Base-by-base conservation (phyloP, 2,329 filamentous ascomycete genomes). In the Colletotrichum cuscutae region DNA sequence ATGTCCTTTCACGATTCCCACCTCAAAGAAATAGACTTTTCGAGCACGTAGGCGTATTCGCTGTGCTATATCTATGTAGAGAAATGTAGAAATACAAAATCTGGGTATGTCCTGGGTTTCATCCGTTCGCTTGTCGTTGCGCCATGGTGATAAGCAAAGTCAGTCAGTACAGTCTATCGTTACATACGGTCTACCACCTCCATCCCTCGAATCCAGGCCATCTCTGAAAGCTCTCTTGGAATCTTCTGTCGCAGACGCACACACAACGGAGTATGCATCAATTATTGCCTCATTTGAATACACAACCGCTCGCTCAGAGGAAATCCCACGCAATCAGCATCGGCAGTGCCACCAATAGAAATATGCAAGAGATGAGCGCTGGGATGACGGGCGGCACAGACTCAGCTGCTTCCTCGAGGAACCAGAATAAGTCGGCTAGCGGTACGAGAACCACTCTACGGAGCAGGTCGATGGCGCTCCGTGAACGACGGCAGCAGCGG, bases 301-400 rank as follows among this genome's bases (percentile, higher is more conserved):
- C 13, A 22, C 46, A 5, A n/a, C 19, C n/a, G 5, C 63, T 54
- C 19, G 2, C 42, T 68, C 35, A 72, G 13, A 72, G 11, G 7
- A 57, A 52, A 35, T 72, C 56, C 60, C 66, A 70, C 1, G 53
- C 66, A 56, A 72, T 72, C 49, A 72, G 32, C 32, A 72, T 22
- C 12, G 71, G 71, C n/a, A 72, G 35, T 24, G 61, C 59, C 19
- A 65, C 46, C 30, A 72, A 35, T 28, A 72, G 15, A 32, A 72
- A 72, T 7, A 72, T 37, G 19, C 46, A 56, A 49, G 71, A 66
- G n/a, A 70, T 24, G 26, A 72, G 56, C 15, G 71, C 71, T 26
- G 71, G 71, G 22, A 72, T 37, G 30, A 72, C 15, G 22, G 71
- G 71, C 35, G 71, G 66, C 19, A 70, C 54, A 24, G 54, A 70